Base-by-base conservation (phyloP, 768 basidiomycete species). In the Mrakia gelida region DNA sequence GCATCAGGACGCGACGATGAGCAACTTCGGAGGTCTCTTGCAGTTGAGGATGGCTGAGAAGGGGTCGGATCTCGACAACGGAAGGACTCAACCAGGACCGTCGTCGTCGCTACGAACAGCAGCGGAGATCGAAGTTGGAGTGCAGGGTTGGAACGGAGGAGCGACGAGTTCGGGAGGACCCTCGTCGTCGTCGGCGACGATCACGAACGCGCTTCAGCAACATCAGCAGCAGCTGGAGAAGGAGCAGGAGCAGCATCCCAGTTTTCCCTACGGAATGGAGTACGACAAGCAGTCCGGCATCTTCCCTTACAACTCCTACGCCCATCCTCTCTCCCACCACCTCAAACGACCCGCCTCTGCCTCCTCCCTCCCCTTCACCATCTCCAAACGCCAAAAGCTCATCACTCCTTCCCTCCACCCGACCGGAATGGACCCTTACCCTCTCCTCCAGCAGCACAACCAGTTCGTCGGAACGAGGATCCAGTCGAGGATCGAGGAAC, bases 371-470 rank as follows among this genome's bases (percentile, higher is more conserved):
- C 81, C 82, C 3, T 80, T 82, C 65, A 80, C 79, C 68, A 52
- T 74, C 18, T 63, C 77, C 71, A 84, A 84, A 80, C 80, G 84
- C 73, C 85, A 85, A 77, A 88, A 92, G 5, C 88, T 94, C 34
- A 86, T 98, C 61, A 88, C 98, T 26, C 97, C 97, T 0, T 92
- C 92, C 8, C 86, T 98, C 79, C 92, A 93, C 89, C 96, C 97
- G 0, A 86, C 88, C 15, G 96, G 96, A 23, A 89, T 99, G 45
- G 97, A 98, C 83, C 92, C 95, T 4, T 91, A 95, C 81, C 89
- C 93, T 80, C 88, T 98, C 79, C 88, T 95, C 81, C 91, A 93
- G 80, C 96, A 99, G 85, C 90, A 96, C 11, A 93, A 96, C 80
- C 89, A 92, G 16, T 95, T 90, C 84, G 90, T 98, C 75, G 93